A percentile compares a stretch with the other conserved stretches of the same genome.
These are phyloP conservation scores for Talaromyces sp. DNA, from an alignment of 2,329 filamentous ascomycete genomes.

Conservation along the genomic window DNA sequence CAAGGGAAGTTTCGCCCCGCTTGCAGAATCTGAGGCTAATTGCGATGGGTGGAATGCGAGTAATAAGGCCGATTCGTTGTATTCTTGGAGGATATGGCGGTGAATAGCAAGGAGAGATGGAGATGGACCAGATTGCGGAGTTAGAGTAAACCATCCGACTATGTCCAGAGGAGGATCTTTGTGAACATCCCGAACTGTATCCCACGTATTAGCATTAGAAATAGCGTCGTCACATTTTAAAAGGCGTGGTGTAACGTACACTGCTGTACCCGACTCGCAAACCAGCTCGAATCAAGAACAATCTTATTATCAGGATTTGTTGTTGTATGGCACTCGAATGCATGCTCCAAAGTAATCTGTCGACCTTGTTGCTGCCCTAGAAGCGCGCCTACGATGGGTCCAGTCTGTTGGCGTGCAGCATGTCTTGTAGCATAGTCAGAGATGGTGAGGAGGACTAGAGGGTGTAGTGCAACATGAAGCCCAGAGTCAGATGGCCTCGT, in stretches of 20 bases:
- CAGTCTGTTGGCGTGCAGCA: conserved; percentile 66
- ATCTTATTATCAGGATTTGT: conserved; percentile 51
- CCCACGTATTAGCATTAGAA: not conserved
- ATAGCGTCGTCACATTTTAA: not conserved
- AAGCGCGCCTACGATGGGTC: conserved; percentile 79
- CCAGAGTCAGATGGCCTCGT: conserved; percentile 66
- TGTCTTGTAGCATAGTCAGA: conserved; percentile 95
- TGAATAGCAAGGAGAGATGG: conserved; percentile 66
- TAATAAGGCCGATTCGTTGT: conserved; percentile 82
- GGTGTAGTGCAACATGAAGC: conserved; percentile 79
- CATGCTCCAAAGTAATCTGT: conserved; percentile 86
- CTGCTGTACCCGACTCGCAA: conserved; percentile 72
- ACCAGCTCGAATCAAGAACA: conserved; percentile 65
- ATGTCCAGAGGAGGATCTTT: conserved; percentile 76
- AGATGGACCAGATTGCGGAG: conserved; percentile 67
- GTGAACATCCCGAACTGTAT: conserved; percentile 77
- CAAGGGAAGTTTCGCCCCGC: conserved; percentile 77
- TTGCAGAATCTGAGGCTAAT: conserved; percentile 47
- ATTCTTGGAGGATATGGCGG: conserved; percentile 64
- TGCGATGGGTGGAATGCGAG: conserved; percentile 75
- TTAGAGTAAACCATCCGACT: conserved; percentile 86
- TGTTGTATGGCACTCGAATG: conserved; percentile 71
- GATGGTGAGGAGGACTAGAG: conserved; percentile 89
- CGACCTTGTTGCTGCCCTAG: conserved; percentile 87
- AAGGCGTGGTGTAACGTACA: conserved; percentile 52